phyloP scores from a whole-genome alignment of 805 yeast species.

The Sugiyamaella smithiae region DNA sequence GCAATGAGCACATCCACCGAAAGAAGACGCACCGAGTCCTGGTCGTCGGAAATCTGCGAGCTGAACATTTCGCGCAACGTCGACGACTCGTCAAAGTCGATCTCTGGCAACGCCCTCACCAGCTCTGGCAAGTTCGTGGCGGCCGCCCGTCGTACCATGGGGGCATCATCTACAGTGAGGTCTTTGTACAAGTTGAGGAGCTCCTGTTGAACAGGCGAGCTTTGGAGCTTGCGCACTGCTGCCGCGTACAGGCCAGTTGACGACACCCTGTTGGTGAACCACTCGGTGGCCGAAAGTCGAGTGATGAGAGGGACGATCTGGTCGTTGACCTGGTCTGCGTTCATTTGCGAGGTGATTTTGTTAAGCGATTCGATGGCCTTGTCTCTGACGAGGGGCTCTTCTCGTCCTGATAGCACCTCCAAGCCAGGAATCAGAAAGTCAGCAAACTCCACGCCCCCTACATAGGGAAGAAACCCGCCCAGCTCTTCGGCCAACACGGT shows the following conservation, averaged over 20 bases:
- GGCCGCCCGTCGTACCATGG: slow-evolving; percentile 96
- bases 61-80: slow-evolving; percentile 79
- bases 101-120: slow-evolving; percentile 51
- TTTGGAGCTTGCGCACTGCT: slow-evolving; percentile 41
- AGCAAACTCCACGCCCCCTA: slow-evolving; percentile 78
- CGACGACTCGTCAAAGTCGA: slow-evolving; percentile 42
- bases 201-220: slow-evolving; percentile 43
- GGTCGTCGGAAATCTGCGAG: slow-evolving; percentile 74
- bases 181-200: slow-evolving; percentile 66
- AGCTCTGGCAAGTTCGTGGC: slow-evolving; percentile 78
- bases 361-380: slow-evolving; percentile 87
- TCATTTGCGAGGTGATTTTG: slow-evolving; percentile 48
- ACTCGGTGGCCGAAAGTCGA: slow-evolving; percentile 77
- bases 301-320: slow-evolving; percentile 74
- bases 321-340: slow-evolving; percentile 56
- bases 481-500: slow-evolving; percentile 89
- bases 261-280: slow-evolving; percentile 93
- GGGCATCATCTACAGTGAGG: slow-evolving; percentile 85
- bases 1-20: slow-evolving; percentile 85
- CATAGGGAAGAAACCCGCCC: slow-evolving; percentile 80
- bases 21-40: slow-evolving; percentile 90
- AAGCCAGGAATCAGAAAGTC: slow-evolving; percentile 59
- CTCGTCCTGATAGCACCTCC: slow-evolving; percentile 83
- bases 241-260: slow-evolving; percentile 84
- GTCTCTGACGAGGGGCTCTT: slow-evolving; percentile 95